These are phyloP conservation scores for Melampsora abietis-canadensis DNA, from an alignment of 1,284 basidiomycete species.

Conservation along the genomic window DNA sequence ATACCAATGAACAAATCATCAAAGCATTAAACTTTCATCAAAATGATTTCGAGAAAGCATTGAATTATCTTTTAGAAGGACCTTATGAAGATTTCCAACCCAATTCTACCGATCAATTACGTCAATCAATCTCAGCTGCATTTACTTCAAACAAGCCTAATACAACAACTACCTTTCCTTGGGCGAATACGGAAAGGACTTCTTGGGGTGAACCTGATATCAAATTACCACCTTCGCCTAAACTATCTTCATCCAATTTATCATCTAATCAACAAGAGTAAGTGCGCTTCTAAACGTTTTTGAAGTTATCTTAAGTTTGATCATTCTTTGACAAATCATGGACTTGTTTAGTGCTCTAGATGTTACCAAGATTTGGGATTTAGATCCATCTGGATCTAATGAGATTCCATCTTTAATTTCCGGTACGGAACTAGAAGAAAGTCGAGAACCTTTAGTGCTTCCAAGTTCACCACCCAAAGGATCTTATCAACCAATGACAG, in stretches of 20 bases:
- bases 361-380: background rate
- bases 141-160: constrained; percentile 11
- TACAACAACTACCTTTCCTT: constrained; percentile 2
- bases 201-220: constrained; percentile 6
- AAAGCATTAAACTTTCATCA: constrained; percentile 27
- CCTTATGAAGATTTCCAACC: background rate
- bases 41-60: constrained; percentile 29
- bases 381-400: background rate
- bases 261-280: no score
- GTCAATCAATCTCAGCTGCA: constrained; percentile 32
- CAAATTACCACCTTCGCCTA: background rate
- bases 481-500: constrained; percentile 37
- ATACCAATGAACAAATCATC: constrained; percentile 8
- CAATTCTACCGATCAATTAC: constrained; percentile 4
- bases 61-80: constrained; percentile 32
- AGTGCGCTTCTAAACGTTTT: no score
- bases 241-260: no score
- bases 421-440: constrained; percentile 3
- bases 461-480: constrained; percentile 42
- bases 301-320: background rate
- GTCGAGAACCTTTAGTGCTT: constrained; percentile 41
- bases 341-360: background rate
- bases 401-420: background rate
- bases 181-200: background rate
- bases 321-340: background rate